Conservation (phyloP, 2,329 filamentous ascomycete species). For the Colletotrichum somersetense region DNA sequence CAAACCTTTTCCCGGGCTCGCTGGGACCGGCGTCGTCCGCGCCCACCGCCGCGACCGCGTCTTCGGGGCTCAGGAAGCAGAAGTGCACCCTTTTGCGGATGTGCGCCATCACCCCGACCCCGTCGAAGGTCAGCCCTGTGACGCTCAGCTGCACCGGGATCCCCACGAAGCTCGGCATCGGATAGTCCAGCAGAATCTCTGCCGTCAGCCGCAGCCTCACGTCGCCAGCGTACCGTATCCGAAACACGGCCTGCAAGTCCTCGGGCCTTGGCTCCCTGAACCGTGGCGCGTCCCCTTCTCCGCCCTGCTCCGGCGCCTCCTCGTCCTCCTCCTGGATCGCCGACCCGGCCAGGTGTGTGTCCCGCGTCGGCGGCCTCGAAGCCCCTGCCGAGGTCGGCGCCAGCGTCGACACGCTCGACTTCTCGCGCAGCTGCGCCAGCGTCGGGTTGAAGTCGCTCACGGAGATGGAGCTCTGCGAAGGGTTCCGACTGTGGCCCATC, state of each 20-base stretch:
- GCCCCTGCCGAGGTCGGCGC: constrained; percentile 66
- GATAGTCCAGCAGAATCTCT: constrained; percentile 96
- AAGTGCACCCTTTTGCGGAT: constrained; percentile 92
- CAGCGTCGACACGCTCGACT: constrained; percentile 73
- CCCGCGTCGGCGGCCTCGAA: constrained; percentile 70
- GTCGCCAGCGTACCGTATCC: constrained; percentile 90
- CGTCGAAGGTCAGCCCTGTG: constrained; percentile 94
- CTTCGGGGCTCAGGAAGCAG: constrained; percentile 93
- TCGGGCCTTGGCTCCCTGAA: constrained; percentile 82
- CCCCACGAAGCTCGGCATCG: constrained; percentile 97
- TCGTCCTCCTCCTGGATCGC: constrained; percentile 56
- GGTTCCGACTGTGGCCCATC: constrained; percentile 57
- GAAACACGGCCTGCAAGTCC: constrained; percentile 92
- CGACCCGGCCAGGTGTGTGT: constrained; percentile 53
- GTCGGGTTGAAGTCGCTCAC: constrained; percentile 55
- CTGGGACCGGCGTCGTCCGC: constrained; percentile 54
- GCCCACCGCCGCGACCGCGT: constrained; percentile 81
- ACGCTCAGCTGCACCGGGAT: constrained; percentile 96
- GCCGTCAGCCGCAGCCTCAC: constrained; percentile 90
- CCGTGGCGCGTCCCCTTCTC: constrained; percentile 55
- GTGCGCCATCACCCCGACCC: constrained; percentile 90
- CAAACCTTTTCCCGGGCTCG: constrained; percentile 60
- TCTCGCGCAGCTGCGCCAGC: constrained; percentile 60
- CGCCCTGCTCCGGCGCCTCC: constrained; percentile 35
- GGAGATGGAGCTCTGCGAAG: constrained; percentile 62